phyloP scores from a whole-genome alignment of 768 basidiomycete species.

The Exsudoporus frostii region DNA sequence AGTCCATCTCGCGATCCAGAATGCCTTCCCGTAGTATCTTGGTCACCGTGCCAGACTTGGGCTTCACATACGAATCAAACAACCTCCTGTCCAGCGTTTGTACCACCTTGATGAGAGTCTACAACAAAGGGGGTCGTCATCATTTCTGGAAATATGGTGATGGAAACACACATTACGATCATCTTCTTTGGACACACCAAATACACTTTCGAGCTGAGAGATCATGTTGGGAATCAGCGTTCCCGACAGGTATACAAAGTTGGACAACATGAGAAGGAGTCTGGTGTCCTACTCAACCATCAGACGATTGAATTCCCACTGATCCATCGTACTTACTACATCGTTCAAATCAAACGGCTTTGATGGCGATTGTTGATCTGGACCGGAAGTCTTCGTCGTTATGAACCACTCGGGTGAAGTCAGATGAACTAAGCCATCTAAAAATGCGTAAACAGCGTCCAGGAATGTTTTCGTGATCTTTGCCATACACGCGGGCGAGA shows the following conservation, averaged over 20 bases:
- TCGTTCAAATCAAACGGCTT: constrained; percentile 55
- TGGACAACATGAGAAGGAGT: constrained; percentile 84
- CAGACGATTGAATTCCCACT: neutral
- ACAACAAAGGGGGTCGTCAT: neutral
- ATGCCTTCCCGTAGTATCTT: constrained; percentile 76
- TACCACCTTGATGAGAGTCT: constrained; percentile 76
- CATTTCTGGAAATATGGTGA: neutral
- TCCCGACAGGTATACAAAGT: constrained; percentile 74
- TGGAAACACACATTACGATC: constrained; percentile 59
- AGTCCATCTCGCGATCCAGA: constrained; percentile 78
- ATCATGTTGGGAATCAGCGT: constrained; percentile 76
- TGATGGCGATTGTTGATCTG: constrained; percentile 20
- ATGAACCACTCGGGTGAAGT: constrained; percentile 66
- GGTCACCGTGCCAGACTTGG: constrained; percentile 69
- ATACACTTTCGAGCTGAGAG: constrained; percentile 71
- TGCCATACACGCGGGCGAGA: constrained; percentile 60
- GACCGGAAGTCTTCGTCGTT: constrained; percentile 4
- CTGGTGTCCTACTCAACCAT: constrained; percentile 67
- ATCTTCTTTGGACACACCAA: constrained; percentile 65
- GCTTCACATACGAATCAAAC: constrained; percentile 84
- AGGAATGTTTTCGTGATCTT: constrained; percentile 85
- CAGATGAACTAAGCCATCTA: constrained; percentile 81
- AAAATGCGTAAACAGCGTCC: constrained; percentile 78
- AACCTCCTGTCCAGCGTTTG: constrained; percentile 83
- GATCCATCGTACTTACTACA: constrained; percentile 42